Percentiles rank a stretch among this genome's conserved stretches.
Conservation (phyloP, 164 flowering plant genomes). For the Pachysandra terminalis region DNA sequence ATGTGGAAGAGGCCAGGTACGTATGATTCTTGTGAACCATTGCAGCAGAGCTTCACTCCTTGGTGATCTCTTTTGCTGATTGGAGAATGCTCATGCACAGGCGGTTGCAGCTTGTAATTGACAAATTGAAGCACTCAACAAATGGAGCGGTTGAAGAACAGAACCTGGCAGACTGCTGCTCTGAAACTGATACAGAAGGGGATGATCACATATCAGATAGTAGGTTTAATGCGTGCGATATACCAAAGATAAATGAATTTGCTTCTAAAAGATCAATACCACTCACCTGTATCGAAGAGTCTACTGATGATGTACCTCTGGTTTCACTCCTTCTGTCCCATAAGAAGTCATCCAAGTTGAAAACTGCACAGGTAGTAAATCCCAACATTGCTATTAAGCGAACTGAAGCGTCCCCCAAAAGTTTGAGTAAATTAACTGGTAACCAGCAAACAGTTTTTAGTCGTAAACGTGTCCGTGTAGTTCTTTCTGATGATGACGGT, state of each 20-base stretch:
- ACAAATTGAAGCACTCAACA: constrained; percentile 42
- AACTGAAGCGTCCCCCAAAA: constrained; percentile 25
- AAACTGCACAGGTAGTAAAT: constrained; percentile 17
- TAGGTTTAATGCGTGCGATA: constrained; percentile 31
- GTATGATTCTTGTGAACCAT: not conserved
- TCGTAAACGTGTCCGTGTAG: constrained; percentile 72
- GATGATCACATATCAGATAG: constrained; percentile 33
- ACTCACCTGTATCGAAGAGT: constrained; percentile 26
- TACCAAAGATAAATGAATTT: constrained; percentile 26
- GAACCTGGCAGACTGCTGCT: constrained; percentile 45
- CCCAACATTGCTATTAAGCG: constrained; percentile 11
- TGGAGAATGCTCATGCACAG: constrained; percentile 30
- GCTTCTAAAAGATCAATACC: constrained; percentile 19
- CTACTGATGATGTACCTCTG: constrained; percentile 51
- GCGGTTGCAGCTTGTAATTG: constrained; percentile 57
- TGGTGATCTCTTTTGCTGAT: constrained; percentile 3
- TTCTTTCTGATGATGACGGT: constrained; percentile 90
- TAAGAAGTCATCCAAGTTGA: constrained; percentile 27
- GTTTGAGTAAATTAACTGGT: constrained; percentile 32
- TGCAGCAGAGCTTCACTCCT: constrained; percentile 1
- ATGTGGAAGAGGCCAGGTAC: constrained; percentile 87
- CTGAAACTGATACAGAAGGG: constrained; percentile 82
- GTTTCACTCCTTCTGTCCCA: constrained; percentile 35
- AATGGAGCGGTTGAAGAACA: constrained; percentile 23
- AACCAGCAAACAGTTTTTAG: constrained; percentile 42